A percentile compares a stretch with the other conserved stretches of the same genome.
Evolutionary conservation across 163 green algal species (phyloP).

Genomic region (Prototheca cutis): DNA sequence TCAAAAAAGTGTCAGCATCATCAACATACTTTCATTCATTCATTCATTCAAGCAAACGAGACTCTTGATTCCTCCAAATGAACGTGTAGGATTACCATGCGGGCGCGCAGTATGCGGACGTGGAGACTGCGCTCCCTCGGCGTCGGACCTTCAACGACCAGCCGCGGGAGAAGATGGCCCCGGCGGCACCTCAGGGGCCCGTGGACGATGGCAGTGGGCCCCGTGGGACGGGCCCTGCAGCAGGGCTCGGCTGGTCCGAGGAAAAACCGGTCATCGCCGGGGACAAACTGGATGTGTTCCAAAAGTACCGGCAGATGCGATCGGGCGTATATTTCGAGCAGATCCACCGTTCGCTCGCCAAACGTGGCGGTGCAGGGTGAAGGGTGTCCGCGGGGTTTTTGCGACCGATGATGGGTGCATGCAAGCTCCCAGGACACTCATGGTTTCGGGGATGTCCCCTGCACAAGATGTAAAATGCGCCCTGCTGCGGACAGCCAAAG

Average conservation of each 20-base stretch:
- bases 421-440: too few relatives aligned
- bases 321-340: slow-evolving; percentile 18
- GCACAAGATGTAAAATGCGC: too few relatives aligned
- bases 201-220: slow-evolving; percentile 9
- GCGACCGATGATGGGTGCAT: too few relatives aligned
- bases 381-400: background rate
- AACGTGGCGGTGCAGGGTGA: background rate
- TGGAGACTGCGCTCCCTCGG: slow-evolving; percentile 11
- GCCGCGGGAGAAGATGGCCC: background rate
- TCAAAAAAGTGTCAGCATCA: too few relatives aligned
- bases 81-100: slow-evolving; percentile 32
- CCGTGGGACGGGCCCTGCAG: background rate
- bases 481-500: too few relatives aligned
- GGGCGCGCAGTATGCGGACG: slow-evolving; percentile 22
- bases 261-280: too few relatives aligned
- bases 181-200: background rate
- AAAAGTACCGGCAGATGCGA: slow-evolving; percentile 13
- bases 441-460: too few relatives aligned
- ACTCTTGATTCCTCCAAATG: too few relatives aligned
- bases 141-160: slow-evolving; percentile 4
- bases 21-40: too few relatives aligned
- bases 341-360: slow-evolving; percentile 7
- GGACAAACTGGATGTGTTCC: slow-evolving; percentile 6
- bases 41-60: too few relatives aligned
- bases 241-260: too few relatives aligned